phyloP scores from a whole-genome alignment of 768 basidiomycete species.

The Suillus hirtellus region DNA sequence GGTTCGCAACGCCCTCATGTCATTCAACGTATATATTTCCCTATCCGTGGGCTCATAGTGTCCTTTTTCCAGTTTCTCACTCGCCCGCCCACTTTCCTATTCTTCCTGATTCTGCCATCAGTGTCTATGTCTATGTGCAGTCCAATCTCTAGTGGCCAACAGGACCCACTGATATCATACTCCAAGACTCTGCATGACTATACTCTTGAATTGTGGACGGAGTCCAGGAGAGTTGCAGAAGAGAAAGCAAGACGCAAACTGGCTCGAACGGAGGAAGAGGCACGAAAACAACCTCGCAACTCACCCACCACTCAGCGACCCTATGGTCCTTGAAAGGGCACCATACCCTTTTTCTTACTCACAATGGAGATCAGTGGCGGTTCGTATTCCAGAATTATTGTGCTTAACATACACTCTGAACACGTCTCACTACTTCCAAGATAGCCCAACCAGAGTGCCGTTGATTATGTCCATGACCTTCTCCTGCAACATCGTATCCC shows the following conservation, averaged over 20 bases:
- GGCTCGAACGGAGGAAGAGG: conserved; percentile 27
- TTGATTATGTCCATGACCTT: not conserved
- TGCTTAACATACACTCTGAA: not conserved
- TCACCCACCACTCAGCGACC: conserved; percentile 10
- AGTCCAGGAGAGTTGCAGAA: conserved; percentile 60
- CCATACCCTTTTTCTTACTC: not conserved
- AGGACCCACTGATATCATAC: conserved; percentile 50
- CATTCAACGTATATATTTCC: conserved; percentile 28
- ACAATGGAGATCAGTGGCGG: not conserved
- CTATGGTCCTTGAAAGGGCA: not conserved
- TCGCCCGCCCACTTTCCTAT: conserved; percentile 8
- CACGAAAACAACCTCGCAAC: conserved; percentile 21
- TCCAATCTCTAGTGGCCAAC: conserved; percentile 13
- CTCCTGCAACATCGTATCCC: not conserved
- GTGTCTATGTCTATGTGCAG: conserved; percentile 2
- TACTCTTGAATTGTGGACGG: conserved; percentile 66
- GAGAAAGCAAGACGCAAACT: conserved; percentile 41
- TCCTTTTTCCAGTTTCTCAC: conserved; percentile 17
- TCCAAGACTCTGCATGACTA: conserved; percentile 68
- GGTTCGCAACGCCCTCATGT: conserved; percentile 11
- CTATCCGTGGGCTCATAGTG: conserved; percentile 8
- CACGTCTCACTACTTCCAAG: not conserved
- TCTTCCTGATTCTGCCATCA: conserved; percentile 12
- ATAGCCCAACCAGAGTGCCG: not conserved
- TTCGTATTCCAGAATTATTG: not conserved